These are phyloP conservation scores for Lactifluus hygrophoroides DNA, from an alignment of 768 basidiomycete species.

Conservation along the genomic window DNA sequence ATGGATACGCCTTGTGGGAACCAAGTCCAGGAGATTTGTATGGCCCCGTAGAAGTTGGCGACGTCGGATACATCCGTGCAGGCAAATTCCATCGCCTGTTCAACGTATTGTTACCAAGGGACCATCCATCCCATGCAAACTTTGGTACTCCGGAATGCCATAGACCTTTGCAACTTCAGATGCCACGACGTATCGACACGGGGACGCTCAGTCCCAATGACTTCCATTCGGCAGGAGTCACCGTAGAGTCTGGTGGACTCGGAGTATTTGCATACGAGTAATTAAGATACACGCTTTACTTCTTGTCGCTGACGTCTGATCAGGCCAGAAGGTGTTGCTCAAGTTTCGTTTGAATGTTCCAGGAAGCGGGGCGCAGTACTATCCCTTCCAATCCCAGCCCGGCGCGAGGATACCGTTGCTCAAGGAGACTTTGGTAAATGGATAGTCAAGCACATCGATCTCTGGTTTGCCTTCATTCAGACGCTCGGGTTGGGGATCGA, in stretches of 20 bases:
- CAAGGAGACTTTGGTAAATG: neutral
- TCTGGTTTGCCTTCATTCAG: neutral
- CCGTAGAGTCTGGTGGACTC: neutral
- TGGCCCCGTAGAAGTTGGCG: conserved; percentile 14
- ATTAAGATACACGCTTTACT: neutral
- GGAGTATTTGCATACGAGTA: neutral
- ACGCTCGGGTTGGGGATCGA: neutral
- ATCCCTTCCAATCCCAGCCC: neutral
- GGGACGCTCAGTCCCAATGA: neutral
- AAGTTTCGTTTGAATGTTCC: neutral
- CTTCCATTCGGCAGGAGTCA: neutral
- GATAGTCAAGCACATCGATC: neutral
- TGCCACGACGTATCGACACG: neutral
- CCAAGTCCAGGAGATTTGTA: conserved; percentile 12
- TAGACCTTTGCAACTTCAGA: neutral
- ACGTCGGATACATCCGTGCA: conserved; percentile 19
- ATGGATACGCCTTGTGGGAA: conserved; percentile 16
- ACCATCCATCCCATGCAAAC: neutral
- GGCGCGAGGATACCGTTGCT: neutral
- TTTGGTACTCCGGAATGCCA: neutral
- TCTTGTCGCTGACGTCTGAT: neutral
- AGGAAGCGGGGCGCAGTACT: neutral
- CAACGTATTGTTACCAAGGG: neutral
- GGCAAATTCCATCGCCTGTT: conserved; percentile 1
- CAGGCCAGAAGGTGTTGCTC: neutral